Evolutionary conservation across 257 asterid species (phyloP), one percentile per base, ranked within the genome.

Genomic region (Datura wrightii): DNA sequence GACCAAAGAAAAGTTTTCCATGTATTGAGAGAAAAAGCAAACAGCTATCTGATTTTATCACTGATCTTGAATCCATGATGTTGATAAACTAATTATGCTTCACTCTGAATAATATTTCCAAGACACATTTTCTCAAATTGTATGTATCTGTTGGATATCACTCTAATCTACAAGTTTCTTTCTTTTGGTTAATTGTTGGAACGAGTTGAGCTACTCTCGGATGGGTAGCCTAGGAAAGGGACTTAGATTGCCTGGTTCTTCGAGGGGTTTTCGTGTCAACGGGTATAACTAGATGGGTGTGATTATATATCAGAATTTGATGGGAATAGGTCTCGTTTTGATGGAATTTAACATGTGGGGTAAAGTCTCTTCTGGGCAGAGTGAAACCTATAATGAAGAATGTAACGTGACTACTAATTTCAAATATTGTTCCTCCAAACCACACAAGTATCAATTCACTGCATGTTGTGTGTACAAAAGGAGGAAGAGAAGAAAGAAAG

Each of bases 1-100:
- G 84, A 97, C 99, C 8, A 97, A 93, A 92, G 96, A 93, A 85
- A 97, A 92, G 80, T 97, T 97, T 83, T 87, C 83, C 59, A 88
- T 94, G 53, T 94, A 96, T 71, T 96, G 87, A 91, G 63, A 83
- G 14, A 5, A 69, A 13, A 14, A 37, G 56, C 19, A 14, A 18
- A 8, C 44, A 67, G 60, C 36, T 53, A 10, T 52, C 46, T n/a
- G 11, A 41, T 79, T 16, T 80, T 37, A 80, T 24, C 79, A 60
- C 44, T 48, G 39, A 63, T 66, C 59, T 69, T 84, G 31, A 24
- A 24, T 24, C 31, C 31, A 24, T 24, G 24, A 62, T 63, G 62
- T 79, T 37, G 82, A 79, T 67, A 60, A 52, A 66, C 79, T 42
- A 56, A 74, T 76, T 58, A 55, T 60, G 72, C 54, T 72, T 84